Evolutionary conservation across 805 yeast species (phyloP).

Genomic region (Ogataea ganodermae): DNA sequence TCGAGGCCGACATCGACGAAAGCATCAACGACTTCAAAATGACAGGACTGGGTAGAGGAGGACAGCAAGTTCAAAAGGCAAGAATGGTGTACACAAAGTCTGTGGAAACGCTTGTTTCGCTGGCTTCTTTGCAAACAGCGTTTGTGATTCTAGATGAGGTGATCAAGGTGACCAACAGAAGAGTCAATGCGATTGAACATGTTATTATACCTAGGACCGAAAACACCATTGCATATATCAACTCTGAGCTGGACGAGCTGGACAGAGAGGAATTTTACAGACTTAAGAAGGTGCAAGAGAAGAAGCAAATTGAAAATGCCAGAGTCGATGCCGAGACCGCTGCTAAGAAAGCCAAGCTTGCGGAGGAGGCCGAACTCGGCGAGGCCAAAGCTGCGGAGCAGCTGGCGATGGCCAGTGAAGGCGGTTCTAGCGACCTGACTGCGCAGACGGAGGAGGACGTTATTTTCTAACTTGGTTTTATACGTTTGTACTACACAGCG

Average conservation of each 20-base stretch:
- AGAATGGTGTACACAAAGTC: constrained; percentile 91
- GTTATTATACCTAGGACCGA: constrained; percentile 97
- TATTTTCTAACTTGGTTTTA: constrained; percentile 20
- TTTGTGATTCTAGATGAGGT: constrained; percentile 96
- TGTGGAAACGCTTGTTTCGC: constrained; percentile 94
- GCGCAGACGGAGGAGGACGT: constrained; percentile 41
- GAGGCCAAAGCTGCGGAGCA: constrained; percentile 24
- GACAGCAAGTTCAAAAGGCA: constrained; percentile 96
- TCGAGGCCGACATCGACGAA: constrained; percentile 81
- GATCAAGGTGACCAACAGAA: constrained; percentile 94
- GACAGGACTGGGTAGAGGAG: constrained; percentile 98
- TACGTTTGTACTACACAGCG: not conserved
- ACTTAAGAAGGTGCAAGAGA: constrained; percentile 93
- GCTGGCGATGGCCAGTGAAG: constrained; percentile 19
- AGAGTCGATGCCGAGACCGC: constrained; percentile 58
- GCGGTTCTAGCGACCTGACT: constrained; percentile 27
- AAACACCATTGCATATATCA: constrained; percentile 87
- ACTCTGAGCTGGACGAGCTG: constrained; percentile 93
- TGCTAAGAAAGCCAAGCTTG: constrained; percentile 30
- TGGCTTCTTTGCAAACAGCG: constrained; percentile 96
- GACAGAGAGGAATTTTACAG: constrained; percentile 98
- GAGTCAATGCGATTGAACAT: constrained; percentile 98
- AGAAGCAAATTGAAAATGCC: constrained; percentile 81
- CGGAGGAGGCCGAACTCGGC: constrained; percentile 24
- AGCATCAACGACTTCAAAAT: constrained; percentile 89